Evolutionary conservation across 495 filamentous ascomycete species (phyloP), one percentile per base, ranked within the genome.

Genomic region (Penicillium ochrochloron): DNA sequence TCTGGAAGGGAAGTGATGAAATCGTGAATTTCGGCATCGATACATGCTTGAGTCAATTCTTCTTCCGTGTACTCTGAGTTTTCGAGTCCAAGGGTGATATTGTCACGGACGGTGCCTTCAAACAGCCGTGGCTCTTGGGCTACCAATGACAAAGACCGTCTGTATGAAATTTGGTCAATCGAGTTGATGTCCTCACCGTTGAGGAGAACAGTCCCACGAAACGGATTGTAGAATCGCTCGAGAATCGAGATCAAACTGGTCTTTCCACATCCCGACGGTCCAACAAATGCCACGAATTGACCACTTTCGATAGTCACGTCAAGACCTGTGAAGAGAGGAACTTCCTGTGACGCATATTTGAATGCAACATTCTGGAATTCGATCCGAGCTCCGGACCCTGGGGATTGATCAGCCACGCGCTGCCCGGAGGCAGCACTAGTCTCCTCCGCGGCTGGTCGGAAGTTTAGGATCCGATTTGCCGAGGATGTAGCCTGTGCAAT

Each of bases 401-500:
- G 44, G 4, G 44, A 48, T 48, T 48, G 44, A 48, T 48, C 44
- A 12, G 44, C 19, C 21, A 12, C 10, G 19, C 5, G 21, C 21
- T 23, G 19, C 44, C 19, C 9, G 10, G 44, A 7, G 3, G 3
- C 44, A 25, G 44, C 44, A 48, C 4, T 48, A 3, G 25, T 14
- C 44, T 48, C 44, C 9, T 25, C 19, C 10, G 12, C 12, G 19
- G 19, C 19, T 23, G 44, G 44, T 8, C 44, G 19, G 21, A 48
- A 48, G 19, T 48, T 48, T 19, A 48, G 21, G 14, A 48, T 48
- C 10, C 44, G 44, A 10, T 48, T 48, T 3, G 44, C 44, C 2
- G 44, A 48, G 21, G 44, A 21, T 48, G 44, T 48, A 25, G 44
- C 44, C 9, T 48, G 44, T 8, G 44, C 44, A 23, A 48, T 82